Evolutionary conservation across 805 yeast genomes (phyloP).

Genomic region (Metschnikowia borealis): DNA sequence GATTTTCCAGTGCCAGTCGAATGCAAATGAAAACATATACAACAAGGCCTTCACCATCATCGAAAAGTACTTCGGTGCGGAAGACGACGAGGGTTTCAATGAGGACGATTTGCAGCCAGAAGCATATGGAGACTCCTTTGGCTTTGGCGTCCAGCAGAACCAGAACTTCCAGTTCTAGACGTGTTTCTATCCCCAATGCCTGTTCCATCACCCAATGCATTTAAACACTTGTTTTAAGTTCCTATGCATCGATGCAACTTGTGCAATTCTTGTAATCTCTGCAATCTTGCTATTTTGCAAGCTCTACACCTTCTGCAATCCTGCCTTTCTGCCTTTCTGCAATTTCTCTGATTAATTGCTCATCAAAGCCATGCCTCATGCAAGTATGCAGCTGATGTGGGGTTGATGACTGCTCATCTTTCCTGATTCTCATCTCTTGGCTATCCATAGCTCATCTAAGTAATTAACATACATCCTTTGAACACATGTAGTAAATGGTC

Average conservation of each 20-base stretch:
- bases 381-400: background rate
- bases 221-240: background rate
- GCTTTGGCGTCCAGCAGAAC: slow-evolving; percentile 70
- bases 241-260: no score
- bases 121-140: slow-evolving; percentile 78
- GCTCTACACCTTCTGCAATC: no score
- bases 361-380: background rate
- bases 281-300: no score
- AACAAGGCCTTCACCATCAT: slow-evolving; percentile 86
- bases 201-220: background rate
- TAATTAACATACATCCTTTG: background rate
- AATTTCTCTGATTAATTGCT: background rate
- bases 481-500: background rate
- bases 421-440: background rate
- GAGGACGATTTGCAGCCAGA: slow-evolving; percentile 67
- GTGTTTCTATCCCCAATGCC: no score
- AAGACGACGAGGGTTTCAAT: slow-evolving; percentile 69
- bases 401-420: background rate
- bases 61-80: slow-evolving; percentile 86
- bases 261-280: no score
- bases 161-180: slow-evolving; percentile 43
- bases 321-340: background rate
- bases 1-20: slow-evolving; percentile 87
- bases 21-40: slow-evolving; percentile 88
- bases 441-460: background rate